phyloP scores from a whole-genome alignment of 331 rosid genomes.

The Quercus lobata region DNA sequence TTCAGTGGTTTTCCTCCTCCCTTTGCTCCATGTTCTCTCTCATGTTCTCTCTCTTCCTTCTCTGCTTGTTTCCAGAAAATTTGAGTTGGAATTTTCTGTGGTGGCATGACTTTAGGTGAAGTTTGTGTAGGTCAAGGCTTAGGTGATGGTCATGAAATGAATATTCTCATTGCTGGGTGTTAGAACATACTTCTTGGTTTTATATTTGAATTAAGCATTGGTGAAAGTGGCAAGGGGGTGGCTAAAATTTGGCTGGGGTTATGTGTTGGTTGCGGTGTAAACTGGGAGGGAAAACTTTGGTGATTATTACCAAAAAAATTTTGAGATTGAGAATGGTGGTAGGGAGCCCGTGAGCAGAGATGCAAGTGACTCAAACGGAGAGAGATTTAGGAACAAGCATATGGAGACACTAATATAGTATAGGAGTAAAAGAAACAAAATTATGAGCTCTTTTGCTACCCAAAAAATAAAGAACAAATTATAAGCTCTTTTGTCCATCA shows the following conservation, averaged over 20 bases:
- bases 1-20: not conserved
- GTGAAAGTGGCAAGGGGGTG: not conserved
- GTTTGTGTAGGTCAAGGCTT: not conserved
- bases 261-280: not conserved
- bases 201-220: not conserved
- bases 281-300: not conserved
- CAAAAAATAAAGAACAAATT: not conserved
- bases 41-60: not conserved
- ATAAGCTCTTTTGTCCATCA: not conserved
- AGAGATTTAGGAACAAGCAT: not conserved
- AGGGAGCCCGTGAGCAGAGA: not conserved
- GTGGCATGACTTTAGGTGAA: not conserved
- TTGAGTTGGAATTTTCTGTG: not conserved
- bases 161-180: not conserved
- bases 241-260: not conserved
- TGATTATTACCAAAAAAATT: not conserved
- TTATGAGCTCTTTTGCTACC: not conserved
- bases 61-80: not conserved
- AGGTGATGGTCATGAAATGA: not conserved
- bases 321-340: not conserved
- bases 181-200: not conserved
- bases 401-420: not conserved
- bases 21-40: not conserved
- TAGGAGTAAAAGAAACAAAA: not conserved
- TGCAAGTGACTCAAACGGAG: not conserved